Percentiles rank a stretch among this genome's conserved stretches.
phyloP scores from a whole-genome alignment of 331 rosid genomes.

The Malus hybrid region DNA sequence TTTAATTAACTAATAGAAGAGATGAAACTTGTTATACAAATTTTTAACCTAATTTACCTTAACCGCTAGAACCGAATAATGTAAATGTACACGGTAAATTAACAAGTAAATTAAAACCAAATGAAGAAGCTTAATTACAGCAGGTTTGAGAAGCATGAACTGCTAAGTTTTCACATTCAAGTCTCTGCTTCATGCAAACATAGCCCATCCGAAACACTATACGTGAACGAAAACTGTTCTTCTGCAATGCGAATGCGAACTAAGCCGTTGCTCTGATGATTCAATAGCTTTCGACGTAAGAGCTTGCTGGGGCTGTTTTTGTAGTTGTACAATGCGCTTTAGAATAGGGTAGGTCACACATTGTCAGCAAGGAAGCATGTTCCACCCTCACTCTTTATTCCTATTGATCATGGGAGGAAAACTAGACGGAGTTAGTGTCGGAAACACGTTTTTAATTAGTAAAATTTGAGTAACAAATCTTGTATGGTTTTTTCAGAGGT shows the following conservation, averaged over 20 bases:
- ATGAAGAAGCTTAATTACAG: slow-evolving; percentile 23
- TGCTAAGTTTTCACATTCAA: slow-evolving; percentile 25
- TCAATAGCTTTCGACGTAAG: not conserved
- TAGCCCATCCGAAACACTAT: slow-evolving; percentile 30
- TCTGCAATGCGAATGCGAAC: not conserved
- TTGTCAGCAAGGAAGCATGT: not conserved
- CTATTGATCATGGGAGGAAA: not conserved
- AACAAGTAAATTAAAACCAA: not conserved
- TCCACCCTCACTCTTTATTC: not conserved
- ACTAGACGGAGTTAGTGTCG: not conserved
- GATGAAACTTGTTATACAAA: slow-evolving; percentile 32
- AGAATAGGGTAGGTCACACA: not conserved
- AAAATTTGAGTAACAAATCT: not conserved
- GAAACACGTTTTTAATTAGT: not conserved
- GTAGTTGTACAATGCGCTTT: not conserved
- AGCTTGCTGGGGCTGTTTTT: not conserved
- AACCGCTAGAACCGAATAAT: slow-evolving; percentile 20
- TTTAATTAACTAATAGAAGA: not conserved
- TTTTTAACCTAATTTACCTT: slow-evolving; percentile 31
- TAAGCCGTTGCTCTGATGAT: not conserved
- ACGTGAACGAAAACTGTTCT: not conserved
- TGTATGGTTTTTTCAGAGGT: not conserved
- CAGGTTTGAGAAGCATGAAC: slow-evolving; percentile 46
- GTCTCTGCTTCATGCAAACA: slow-evolving; percentile 31
- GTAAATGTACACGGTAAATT: not conserved